Percentiles rank a stretch among this genome's conserved stretches.
Conservation (phyloP, 306 rosid species). For the Chamaecrista fasciculata region DNA sequence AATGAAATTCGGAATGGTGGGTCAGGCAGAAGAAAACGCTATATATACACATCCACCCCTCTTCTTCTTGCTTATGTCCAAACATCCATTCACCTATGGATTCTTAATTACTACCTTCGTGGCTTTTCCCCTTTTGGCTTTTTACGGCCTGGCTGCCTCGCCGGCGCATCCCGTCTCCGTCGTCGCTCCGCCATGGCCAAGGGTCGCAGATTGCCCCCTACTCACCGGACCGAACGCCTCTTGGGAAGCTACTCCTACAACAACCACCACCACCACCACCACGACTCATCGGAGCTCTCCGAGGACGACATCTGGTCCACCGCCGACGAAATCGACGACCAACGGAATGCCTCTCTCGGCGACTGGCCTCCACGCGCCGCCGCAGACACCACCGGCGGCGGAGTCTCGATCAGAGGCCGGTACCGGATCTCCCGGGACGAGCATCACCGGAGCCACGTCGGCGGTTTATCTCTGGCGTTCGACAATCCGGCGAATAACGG, state of each 20-base stretch:
- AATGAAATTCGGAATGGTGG: conserved; percentile 52
- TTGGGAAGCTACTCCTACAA: conserved; percentile 57
- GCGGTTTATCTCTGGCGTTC: conserved; percentile 72
- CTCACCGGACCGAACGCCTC: conserved; percentile 66
- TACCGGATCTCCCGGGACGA: conserved; percentile 41
- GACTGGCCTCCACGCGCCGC: conserved; percentile 38
- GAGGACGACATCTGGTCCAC: conserved; percentile 89
- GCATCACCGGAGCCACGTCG: conserved; percentile 23
- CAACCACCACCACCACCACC: conserved; percentile 26
- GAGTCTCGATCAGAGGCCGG: conserved; percentile 13
- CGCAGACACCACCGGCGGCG: conserved; percentile 28
- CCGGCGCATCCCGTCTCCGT: conserved; percentile 28
- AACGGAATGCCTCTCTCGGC: conserved; percentile 20
- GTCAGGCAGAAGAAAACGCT: conserved; percentile 29
- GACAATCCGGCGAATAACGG: conserved; percentile 43
- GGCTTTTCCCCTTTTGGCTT: not conserved
- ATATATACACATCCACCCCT: conserved; percentile 50
- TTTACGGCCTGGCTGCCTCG: not conserved
- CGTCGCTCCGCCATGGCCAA: conserved; percentile 65
- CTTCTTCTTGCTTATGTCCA: conserved; percentile 28
- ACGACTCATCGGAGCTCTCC: conserved; percentile 60
- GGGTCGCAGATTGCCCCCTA: conserved; percentile 71
- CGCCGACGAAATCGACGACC: conserved; percentile 32
- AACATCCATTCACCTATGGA: conserved; percentile 32
- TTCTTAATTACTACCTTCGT: conserved; percentile 2